These are phyloP conservation scores for Xerocomus nothofagi DNA, from an alignment of 1,284 basidiomycete species.

Conservation along the genomic window DNA sequence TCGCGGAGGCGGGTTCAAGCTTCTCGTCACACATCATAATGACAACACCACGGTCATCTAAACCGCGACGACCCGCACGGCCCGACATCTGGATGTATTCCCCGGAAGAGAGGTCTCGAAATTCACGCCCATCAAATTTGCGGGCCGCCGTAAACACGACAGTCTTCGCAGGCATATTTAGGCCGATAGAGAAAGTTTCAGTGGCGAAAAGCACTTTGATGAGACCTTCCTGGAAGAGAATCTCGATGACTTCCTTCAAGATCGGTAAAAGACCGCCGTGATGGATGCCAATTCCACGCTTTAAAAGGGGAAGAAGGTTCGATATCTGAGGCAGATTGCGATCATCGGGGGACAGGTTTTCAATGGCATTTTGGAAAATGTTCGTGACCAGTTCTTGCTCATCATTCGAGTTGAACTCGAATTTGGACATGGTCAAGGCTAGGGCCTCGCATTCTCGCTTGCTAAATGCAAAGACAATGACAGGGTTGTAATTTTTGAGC, in stretches of 20 bases:
- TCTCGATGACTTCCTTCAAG: constrained; percentile 99
- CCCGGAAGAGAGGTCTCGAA: constrained; percentile 86
- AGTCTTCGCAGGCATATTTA: constrained; percentile 99
- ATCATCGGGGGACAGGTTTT: constrained; percentile 87
- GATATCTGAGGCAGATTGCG: constrained; percentile 91
- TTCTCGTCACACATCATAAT: constrained; percentile 99
- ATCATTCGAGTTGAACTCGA: constrained; percentile 94
- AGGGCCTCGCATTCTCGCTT: constrained; percentile 97
- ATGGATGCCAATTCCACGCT: constrained; percentile 97
- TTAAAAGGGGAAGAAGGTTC: constrained; percentile 90
- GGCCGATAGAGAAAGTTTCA: constrained; percentile 98
- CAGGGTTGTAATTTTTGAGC: constrained; percentile 97
- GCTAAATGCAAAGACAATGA: constrained; percentile 98
- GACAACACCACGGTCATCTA: constrained; percentile 98
- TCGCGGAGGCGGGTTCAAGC: constrained; percentile 89
- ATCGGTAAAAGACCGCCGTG: constrained; percentile 97
- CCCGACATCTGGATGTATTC: constrained; percentile 99
- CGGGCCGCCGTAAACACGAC: constrained; percentile 96
- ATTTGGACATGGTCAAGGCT: constrained; percentile 90
- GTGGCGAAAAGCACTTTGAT: constrained; percentile 99
- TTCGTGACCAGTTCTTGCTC: constrained; percentile 88
- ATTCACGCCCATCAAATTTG: constrained; percentile 96
- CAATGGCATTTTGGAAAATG: constrained; percentile 96
- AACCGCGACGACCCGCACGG: constrained; percentile 93
- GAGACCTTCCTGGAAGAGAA: constrained; percentile 98